Percentiles rank a stretch among this genome's conserved stretches.
These are phyloP conservation scores for Abrus pulchellus DNA, from an alignment of 306 rosid genomes.

Conservation along the genomic window DNA sequence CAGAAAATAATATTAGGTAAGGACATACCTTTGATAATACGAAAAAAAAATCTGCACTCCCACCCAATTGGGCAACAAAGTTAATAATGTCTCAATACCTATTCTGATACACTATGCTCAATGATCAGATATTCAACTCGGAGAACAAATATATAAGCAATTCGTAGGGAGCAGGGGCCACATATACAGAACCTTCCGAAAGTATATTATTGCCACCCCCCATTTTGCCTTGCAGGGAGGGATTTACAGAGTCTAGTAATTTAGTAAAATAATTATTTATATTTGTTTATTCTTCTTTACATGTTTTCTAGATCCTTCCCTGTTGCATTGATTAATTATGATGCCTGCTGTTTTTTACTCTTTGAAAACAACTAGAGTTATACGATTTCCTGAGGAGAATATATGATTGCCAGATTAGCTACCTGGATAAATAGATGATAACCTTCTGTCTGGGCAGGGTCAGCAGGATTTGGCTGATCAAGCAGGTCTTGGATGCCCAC, in stretches of 20 bases:
- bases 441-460: conserved; percentile 99
- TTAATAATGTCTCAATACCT: background rate
- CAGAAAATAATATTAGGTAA: conserved; percentile 44
- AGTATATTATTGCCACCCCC: conserved; percentile 23
- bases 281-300: too few relatives aligned
- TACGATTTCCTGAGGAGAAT: conserved; percentile 4
- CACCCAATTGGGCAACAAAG: background rate
- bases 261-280: too few relatives aligned
- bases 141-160: conserved; percentile 20
- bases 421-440: conserved; percentile 99
- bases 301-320: too few relatives aligned
- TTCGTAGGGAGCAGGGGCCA: background rate
- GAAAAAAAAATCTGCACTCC: background rate
- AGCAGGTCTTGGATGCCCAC: conserved; percentile 96
- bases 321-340: background rate
- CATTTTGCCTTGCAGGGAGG: background rate
- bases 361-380: background rate
- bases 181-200: conserved; percentile 9
- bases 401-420: conserved; percentile 37
- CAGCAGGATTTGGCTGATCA: conserved; percentile 95
- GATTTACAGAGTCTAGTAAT: too few relatives aligned
- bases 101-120: conserved; percentile 38
- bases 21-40: conserved; percentile 7
- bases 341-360: background rate
- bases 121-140: background rate